phyloP scores from a whole-genome alignment of 345 rosid genomes.

The Dovyalis caffra region DNA sequence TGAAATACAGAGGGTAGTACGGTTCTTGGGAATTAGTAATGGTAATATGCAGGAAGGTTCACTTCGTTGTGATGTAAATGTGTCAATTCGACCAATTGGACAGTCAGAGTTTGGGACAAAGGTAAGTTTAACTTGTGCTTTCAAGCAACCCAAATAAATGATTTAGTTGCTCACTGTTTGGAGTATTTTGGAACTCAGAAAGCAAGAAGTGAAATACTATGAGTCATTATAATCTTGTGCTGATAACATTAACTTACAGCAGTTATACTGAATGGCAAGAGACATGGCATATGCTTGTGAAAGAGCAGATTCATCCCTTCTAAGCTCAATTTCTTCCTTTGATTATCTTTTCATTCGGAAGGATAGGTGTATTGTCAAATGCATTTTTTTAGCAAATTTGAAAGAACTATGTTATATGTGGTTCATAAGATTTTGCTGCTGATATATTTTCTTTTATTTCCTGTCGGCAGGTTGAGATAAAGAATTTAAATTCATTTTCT shows the following conservation, averaged over 20 bases:
- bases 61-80: conserved; percentile 93
- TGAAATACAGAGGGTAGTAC: conserved; percentile 82
- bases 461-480: conserved; percentile 76
- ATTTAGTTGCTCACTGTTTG: background rate
- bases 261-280: background rate
- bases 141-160: background rate
- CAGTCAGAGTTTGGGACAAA: conserved; percentile 85
- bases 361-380: background rate
- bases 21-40: conserved; percentile 78
- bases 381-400: background rate
- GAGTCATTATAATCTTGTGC: background rate
- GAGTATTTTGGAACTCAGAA: conserved; percentile 2
- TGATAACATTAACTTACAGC: background rate
- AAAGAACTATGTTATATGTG: background rate
- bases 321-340: background rate
- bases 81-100: conserved; percentile 84
- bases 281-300: background rate
- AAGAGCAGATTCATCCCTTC: background rate
- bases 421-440: conserved; percentile 6
- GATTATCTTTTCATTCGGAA: background rate
- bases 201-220: conserved; percentile 5
- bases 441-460: conserved; percentile 12
- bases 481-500: conserved; percentile 89
- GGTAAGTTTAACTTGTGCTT: conserved; percentile 35
- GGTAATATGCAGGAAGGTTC: conserved; percentile 99